Conservation (phyloP, 176 grass and related monocot genomes). For the Tillandsia fasciculata region DNA sequence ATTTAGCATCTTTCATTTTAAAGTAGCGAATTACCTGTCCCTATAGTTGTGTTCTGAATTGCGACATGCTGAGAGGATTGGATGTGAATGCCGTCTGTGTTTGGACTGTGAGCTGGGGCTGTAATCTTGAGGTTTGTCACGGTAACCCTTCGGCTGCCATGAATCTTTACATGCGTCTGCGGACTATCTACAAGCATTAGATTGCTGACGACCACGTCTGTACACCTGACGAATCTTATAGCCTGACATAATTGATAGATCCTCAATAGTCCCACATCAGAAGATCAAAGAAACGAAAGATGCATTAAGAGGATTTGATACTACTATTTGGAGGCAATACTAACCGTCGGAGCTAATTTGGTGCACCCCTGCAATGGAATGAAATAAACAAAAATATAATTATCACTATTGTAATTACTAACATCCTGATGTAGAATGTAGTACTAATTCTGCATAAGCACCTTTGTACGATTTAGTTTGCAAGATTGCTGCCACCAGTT, state of each 20-base stretch:
- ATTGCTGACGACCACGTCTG: conserved; percentile 14
- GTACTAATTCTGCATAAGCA: background rate
- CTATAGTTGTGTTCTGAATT: conserved; percentile 19
- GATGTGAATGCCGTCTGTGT: conserved; percentile 37
- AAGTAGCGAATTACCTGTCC: conserved; percentile 24
- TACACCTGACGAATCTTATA: conserved; percentile 14
- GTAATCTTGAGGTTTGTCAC: conserved; percentile 18
- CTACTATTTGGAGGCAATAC: background rate
- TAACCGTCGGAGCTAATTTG: conserved; percentile 11
- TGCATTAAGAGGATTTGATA: conserved; percentile 1
- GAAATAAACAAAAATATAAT: background rate
- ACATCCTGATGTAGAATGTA: background rate
- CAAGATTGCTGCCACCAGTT: conserved; percentile 36
- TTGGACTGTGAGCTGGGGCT: conserved; percentile 25
- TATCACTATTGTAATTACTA: background rate
- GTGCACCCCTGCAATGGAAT: conserved; percentile 15
- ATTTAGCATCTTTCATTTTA: no score
- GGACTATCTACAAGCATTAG: conserved; percentile 21
- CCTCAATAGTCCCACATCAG: background rate
- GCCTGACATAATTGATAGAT: background rate
- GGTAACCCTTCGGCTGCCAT: conserved; percentile 1
- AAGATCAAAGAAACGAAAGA: conserved; percentile 1
- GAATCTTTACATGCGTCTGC: conserved; percentile 20
- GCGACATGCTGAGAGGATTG: conserved; percentile 13
- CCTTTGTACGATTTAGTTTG: conserved; percentile 14